Percentiles rank a stretch among this genome's conserved stretches.
Evolutionary conservation across 2,329 filamentous ascomycete species (phyloP).

Genomic region (Sporothrix inflata): DNA sequence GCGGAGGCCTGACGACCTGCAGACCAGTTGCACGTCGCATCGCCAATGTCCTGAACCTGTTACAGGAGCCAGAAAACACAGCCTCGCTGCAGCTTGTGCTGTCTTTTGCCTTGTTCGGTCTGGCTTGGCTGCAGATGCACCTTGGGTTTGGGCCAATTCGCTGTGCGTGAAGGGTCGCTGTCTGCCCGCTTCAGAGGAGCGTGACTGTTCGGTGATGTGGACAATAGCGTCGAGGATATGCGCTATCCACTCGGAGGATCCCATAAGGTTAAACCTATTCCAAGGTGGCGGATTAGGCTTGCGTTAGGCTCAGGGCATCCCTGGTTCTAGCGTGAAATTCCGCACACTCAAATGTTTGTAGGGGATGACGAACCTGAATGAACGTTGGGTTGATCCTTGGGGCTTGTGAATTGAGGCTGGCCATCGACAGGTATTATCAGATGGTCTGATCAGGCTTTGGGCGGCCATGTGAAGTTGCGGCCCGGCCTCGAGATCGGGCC

Average conservation of each 20-base stretch:
- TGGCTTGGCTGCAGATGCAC: constrained; percentile 11
- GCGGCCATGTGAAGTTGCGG: not conserved
- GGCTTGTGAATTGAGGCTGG: not conserved
- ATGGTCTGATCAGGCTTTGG: not conserved
- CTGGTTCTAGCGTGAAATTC: constrained; percentile 6
- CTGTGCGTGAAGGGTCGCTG: not conserved
- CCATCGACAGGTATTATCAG: not conserved
- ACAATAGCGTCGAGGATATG: not conserved
- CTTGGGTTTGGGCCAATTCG: not conserved
- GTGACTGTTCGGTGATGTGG: not conserved
- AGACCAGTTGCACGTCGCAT: not conserved
- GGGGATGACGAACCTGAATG: not conserved
- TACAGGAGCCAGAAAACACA: constrained; percentile 6
- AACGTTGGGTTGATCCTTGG: not conserved
- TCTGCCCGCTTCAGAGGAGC: not conserved
- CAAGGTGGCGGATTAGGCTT: not conserved
- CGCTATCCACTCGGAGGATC: not conserved
- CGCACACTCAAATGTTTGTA: not conserved
- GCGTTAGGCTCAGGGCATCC: constrained; percentile 7
- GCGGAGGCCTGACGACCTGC: not conserved
- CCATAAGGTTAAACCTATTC: constrained; percentile 1
- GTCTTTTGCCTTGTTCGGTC: constrained; percentile 6
- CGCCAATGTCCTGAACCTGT: not conserved
- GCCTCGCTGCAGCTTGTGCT: constrained; percentile 14
- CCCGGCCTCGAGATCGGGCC: constrained; percentile 18